Percentiles rank a stretch among this genome's conserved stretches.
Conservation (phyloP, 1,284 basidiomycete species). For the Trichosporon coremiiforme region DNA sequence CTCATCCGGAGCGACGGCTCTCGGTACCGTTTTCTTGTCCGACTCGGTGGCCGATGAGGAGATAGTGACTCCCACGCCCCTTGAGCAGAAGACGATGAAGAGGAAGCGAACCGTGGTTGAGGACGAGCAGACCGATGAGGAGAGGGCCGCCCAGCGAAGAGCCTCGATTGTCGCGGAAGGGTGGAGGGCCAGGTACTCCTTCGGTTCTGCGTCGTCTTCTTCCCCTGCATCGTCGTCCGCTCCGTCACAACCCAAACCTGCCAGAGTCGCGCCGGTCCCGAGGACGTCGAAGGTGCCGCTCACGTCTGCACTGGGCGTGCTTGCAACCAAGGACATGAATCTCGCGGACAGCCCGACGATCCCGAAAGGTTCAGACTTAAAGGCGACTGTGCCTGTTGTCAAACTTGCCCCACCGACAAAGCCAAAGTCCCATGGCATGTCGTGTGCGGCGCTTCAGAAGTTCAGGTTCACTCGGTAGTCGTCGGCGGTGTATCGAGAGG, state of each 20-base stretch:
- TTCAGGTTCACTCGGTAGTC: slow-evolving; percentile 28
- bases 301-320: slow-evolving; percentile 12
- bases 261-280: not conserved
- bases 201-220: slow-evolving; percentile 29
- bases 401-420: not conserved
- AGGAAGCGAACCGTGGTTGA: slow-evolving; percentile 31
- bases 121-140: slow-evolving; percentile 33
- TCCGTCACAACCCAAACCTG: not conserved
- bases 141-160: slow-evolving; percentile 35
- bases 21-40: slow-evolving; percentile 27
- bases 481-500: not conserved
- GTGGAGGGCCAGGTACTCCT: slow-evolving; percentile 51
- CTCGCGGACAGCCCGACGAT: not conserved
- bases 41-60: slow-evolving; percentile 43
- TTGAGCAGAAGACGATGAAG: slow-evolving; percentile 21
- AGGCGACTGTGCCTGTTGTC: not conserved
- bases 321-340: slow-evolving; percentile 17
- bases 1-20: slow-evolving; percentile 26
- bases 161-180: slow-evolving; percentile 45
- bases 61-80: slow-evolving; percentile 38
- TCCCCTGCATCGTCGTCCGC: not conserved
- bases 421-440: slow-evolving; percentile 23
- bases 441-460: slow-evolving; percentile 27
- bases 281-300: slow-evolving; percentile 12
- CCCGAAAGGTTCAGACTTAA: not conserved